A percentile compares a stretch with the other conserved stretches of the same genome.
Evolutionary conservation across 2,329 filamentous ascomycete genomes (phyloP).

Genomic region (Cytospora piceicola): DNA sequence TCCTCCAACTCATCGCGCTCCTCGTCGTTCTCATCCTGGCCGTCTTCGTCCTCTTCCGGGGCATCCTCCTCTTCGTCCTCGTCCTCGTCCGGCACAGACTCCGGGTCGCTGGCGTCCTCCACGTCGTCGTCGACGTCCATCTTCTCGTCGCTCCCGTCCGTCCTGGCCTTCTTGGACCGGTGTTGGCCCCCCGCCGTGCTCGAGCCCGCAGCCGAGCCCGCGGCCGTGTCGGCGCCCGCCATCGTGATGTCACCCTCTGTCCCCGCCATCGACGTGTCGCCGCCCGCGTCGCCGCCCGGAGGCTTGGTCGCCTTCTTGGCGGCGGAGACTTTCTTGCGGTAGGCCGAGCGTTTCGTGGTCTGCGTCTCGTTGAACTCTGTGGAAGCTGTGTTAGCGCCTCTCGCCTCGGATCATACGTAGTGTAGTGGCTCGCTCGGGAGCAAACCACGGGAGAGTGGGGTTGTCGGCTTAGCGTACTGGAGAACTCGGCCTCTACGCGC

Average conservation of each 20-base stretch:
- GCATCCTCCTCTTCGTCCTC: conserved; percentile 53
- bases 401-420: not conserved
- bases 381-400: conserved; percentile 13
- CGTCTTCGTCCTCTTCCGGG: conserved; percentile 48
- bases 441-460: not conserved
- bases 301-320: conserved; percentile 54
- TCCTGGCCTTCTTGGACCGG: conserved; percentile 45
- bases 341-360: conserved; percentile 73
- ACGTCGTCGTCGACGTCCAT: conserved; percentile 51
- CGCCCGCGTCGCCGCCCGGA: conserved; percentile 34
- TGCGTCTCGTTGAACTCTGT: conserved; percentile 74
- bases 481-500: conserved; percentile 74
- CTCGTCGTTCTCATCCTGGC: conserved; percentile 54
- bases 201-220: conserved; percentile 28
- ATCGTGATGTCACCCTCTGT: conserved; percentile 36
- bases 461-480: conserved; percentile 56
- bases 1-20: conserved; percentile 54
- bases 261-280: conserved; percentile 39
- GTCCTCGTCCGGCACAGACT: conserved; percentile 39
- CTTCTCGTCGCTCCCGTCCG: conserved; percentile 47
- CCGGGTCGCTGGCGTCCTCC: conserved; percentile 44
- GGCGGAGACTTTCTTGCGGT: conserved; percentile 70
- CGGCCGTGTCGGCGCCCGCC: conserved; percentile 31
- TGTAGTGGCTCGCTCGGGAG: not conserved
- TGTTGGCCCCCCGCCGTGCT: conserved; percentile 32